Evolutionary conservation across 169 alveolate species (phyloP), one percentile per base, ranked within the genome.

Genomic region (Plasmodium blacklocki): DNA sequence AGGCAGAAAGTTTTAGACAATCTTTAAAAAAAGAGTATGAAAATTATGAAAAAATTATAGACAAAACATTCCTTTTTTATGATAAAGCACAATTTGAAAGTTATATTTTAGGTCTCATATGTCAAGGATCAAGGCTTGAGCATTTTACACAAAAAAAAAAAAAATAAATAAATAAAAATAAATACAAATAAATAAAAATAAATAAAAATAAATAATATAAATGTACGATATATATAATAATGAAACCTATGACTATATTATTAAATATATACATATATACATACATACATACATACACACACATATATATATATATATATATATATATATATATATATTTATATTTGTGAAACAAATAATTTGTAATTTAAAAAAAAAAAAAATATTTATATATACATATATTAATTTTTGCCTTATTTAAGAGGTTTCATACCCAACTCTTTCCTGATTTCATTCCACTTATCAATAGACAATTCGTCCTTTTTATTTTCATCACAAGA

Each of bases 391-490:
- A 15, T 2, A 47, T 23, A 23, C 12, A 60, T 0, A 15, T 56
- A 23, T 7, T 15, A 47, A 14, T 70, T 70, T 45, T 15, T 15
- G 23, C 4, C 26, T 47, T 49, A 59, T 80, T 93, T 92, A 62
- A 95, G 95, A 14, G 97, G 96, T 72, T 95, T 95, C 88, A 95
- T 71, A 11, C 97, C 97, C 67, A 95, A 66, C 6, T 86, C 86
- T 47, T 93, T 88, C 18, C 97, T 86, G 52, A 92, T 59, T 54
- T 87, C 88, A 67, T 95, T 94, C 96, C 96, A 94, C 64, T 90
- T 91, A 0, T 91, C 95, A 64, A 95, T 94, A 0, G 97, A 88
- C 49, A 93, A 21, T 29, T 88, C 94, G n/a, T 93, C 91, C 50
- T 83, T 72, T 14, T 88, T 70, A 12, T 52, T 85, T 50, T 80